A percentile compares a stretch with the other conserved stretches of the same genome.
phyloP scores from a whole-genome alignment of 1,284 basidiomycete genomes.

The Cutaneotrichosporon curvatum region DNA sequence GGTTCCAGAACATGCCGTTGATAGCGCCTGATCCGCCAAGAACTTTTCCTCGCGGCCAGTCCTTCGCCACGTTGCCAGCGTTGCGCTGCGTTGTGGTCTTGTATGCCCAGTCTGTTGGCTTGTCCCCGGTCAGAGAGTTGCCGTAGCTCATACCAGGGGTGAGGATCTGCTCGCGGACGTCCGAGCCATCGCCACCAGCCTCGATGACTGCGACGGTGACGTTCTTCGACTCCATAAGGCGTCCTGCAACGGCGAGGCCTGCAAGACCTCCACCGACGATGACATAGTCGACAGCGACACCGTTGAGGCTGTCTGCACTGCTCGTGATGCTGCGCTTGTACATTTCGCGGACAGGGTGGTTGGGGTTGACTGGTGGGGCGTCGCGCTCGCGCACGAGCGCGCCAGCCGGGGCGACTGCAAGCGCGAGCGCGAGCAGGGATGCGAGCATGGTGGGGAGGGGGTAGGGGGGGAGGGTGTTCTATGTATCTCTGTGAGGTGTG shows the following conservation, averaged over 20 bases:
- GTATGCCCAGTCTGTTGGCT: slow-evolving; percentile 58
- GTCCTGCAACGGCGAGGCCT: slow-evolving; percentile 62
- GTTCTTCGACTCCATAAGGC: slow-evolving; percentile 62
- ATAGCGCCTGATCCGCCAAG: slow-evolving; percentile 63
- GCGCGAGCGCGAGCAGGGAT: slow-evolving; percentile 7
- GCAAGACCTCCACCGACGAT: slow-evolving; percentile 58
- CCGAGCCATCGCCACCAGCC: slow-evolving; percentile 58
- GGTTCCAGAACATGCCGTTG: slow-evolving; percentile 61
- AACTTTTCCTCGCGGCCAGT: slow-evolving; percentile 60
- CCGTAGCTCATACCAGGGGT: slow-evolving; percentile 46
- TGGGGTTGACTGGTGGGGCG: slow-evolving; percentile 14
- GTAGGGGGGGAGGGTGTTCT: too few relatives aligned
- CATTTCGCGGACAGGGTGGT: slow-evolving; percentile 27
- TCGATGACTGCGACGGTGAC: slow-evolving; percentile 66
- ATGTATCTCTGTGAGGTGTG: too few relatives aligned
- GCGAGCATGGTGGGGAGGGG: slow-evolving; percentile 1
- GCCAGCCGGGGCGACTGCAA: slow-evolving; percentile 3
- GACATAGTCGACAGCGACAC: slow-evolving; percentile 41
- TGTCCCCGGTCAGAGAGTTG: slow-evolving; percentile 24
- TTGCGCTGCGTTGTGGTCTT: slow-evolving; percentile 52
- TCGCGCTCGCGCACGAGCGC: background rate
- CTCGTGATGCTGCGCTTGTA: slow-evolving; percentile 30
- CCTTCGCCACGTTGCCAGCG: slow-evolving; percentile 19
- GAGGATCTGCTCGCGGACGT: slow-evolving; percentile 47
- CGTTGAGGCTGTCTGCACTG: slow-evolving; percentile 23